Conservation (phyloP, 495 filamentous ascomycete genomes). For the Clavariopsis aquatica region DNA sequence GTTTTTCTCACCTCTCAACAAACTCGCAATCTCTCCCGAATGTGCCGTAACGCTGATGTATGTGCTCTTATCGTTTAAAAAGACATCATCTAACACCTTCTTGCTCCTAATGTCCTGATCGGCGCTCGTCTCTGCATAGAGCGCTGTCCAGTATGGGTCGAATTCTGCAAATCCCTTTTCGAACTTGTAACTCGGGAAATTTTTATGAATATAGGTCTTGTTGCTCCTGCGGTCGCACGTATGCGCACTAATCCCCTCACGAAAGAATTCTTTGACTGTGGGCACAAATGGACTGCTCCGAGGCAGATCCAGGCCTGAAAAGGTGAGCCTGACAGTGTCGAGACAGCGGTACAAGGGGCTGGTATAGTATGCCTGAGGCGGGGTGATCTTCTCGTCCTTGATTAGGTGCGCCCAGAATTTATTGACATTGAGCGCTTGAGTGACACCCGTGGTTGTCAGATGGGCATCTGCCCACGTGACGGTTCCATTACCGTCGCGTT, state of each 20-base stretch:
- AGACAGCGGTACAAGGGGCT: constrained; percentile 70
- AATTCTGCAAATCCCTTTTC: constrained; percentile 59
- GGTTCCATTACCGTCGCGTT: constrained; percentile 66
- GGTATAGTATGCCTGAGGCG: constrained; percentile 66
- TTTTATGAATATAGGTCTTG: constrained; percentile 56
- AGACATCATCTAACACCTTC: constrained; percentile 63
- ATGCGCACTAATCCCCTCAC: constrained; percentile 72
- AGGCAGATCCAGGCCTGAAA: constrained; percentile 57
- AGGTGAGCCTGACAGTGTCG: constrained; percentile 64
- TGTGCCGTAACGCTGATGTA: constrained; percentile 60
- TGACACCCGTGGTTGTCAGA: constrained; percentile 60
- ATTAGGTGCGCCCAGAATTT: constrained; percentile 64
- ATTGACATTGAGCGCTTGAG: constrained; percentile 64
- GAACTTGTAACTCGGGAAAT: constrained; percentile 62
- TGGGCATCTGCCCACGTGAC: constrained; percentile 69
- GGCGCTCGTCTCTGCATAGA: constrained; percentile 39
- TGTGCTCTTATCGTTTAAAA: constrained; percentile 57
- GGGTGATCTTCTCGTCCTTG: constrained; percentile 56
- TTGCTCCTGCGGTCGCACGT: constrained; percentile 74
- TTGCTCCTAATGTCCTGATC: constrained; percentile 59
- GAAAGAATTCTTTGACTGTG: constrained; percentile 65
- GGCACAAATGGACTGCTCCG: constrained; percentile 56
- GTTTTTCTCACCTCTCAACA: constrained; percentile 51
- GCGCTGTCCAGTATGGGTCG: constrained; percentile 43
- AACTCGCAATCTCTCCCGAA: constrained; percentile 62